A percentile compares a stretch with the other conserved stretches of the same genome.
phyloP scores from a whole-genome alignment of 2,329 filamentous ascomycete species.

The Aspergillus sp. region DNA sequence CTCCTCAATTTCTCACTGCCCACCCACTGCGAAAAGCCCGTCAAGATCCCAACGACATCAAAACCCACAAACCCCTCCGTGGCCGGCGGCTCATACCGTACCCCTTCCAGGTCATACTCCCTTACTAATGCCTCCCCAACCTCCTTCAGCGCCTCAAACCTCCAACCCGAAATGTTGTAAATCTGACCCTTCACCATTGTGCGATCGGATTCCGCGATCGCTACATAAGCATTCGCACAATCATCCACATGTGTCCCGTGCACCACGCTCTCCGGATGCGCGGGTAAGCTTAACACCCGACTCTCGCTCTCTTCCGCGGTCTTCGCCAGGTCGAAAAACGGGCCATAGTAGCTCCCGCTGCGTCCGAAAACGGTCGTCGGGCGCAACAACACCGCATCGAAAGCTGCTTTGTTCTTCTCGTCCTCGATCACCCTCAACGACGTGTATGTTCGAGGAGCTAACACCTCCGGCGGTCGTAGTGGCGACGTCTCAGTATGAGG shows the following conservation, averaged over 20 bases:
- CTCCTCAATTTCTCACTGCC: neutral
- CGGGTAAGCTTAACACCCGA: neutral
- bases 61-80: neutral
- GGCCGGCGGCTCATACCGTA: neutral
- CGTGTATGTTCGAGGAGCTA: neutral
- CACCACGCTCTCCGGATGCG: neutral
- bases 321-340: slow-evolving; percentile 5
- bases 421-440: slow-evolving; percentile 1
- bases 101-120: neutral
- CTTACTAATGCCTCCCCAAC: neutral
- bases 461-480: slow-evolving; percentile 2
- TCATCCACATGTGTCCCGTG: slow-evolving; percentile 12
- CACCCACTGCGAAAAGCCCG: neutral
- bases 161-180: slow-evolving; percentile 7
- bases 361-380: slow-evolving; percentile 10
- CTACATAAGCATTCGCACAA: slow-evolving; percentile 9
- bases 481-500: slow-evolving; percentile 13
- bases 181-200: neutral
- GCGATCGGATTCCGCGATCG: slow-evolving; percentile 1
- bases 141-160: slow-evolving; percentile 9
- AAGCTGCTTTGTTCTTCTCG: slow-evolving; percentile 1
- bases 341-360: slow-evolving; percentile 6
- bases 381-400: slow-evolving; percentile 4
- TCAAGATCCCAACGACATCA: neutral
- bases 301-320: neutral